Percentiles rank a stretch among this genome's conserved stretches.
Conservation (phyloP, 2,329 filamentous ascomycete species). For the Aspergillus sp. region DNA sequence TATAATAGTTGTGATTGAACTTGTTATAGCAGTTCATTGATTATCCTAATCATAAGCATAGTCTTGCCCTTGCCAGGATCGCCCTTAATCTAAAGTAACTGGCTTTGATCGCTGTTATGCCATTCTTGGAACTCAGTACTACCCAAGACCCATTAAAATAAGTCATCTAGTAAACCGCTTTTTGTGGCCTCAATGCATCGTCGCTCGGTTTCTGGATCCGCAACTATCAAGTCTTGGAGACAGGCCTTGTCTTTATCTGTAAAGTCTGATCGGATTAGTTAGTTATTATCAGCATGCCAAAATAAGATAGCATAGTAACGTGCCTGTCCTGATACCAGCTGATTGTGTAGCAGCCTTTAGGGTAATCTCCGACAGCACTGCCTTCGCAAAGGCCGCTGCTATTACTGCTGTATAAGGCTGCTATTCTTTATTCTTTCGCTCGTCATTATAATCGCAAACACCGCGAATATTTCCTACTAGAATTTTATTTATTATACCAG, state of each 20-base stretch:
- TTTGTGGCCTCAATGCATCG: conserved; percentile 17
- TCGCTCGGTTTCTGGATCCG: background rate
- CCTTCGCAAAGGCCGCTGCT: background rate
- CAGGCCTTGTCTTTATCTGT: background rate
- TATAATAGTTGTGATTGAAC: background rate
- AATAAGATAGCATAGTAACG: background rate
- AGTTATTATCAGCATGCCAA: background rate
- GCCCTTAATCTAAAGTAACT: conserved; percentile 21
- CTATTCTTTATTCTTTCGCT: background rate
- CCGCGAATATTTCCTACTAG: conserved; percentile 3
- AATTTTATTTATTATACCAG: conserved; percentile 3
- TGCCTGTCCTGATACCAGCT: background rate
- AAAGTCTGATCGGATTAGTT: background rate
- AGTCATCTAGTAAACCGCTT: no score
- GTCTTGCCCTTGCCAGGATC: conserved; percentile 28
- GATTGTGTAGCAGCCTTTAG: background rate
- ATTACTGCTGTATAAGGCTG: background rate
- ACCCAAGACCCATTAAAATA: no score
- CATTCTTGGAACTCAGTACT: no score
- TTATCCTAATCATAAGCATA: conserved; percentile 25
- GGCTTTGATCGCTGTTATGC: no score
- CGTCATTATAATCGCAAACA: conserved; percentile 6
- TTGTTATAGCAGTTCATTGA: conserved; percentile 14
- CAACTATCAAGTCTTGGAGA: background rate
- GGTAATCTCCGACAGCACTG: background rate